Percentiles rank a stretch among this genome's conserved stretches.
Evolutionary conservation across 1,284 basidiomycete species (phyloP).

Genomic region (Puccinia brachypodii): DNA sequence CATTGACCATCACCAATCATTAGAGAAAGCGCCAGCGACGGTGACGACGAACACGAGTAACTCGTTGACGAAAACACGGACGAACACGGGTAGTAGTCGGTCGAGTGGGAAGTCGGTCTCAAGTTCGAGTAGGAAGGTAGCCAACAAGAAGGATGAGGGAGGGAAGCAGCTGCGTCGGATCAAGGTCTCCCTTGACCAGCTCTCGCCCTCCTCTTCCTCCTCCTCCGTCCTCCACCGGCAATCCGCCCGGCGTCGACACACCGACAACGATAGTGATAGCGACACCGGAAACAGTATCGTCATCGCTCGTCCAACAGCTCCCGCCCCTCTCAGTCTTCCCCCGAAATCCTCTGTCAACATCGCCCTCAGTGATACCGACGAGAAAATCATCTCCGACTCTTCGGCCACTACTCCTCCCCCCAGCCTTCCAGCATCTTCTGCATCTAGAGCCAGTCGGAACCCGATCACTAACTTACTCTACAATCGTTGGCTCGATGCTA

Average conservation of each 20-base stretch:
- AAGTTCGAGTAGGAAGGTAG: neutral
- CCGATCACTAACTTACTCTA: neutral
- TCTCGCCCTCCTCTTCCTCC: constrained; percentile 11
- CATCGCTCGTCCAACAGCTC: neutral
- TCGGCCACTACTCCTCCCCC: neutral
- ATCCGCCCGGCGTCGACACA: neutral
- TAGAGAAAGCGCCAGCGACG: neutral
- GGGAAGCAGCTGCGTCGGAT: neutral
- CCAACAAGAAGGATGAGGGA: neutral
- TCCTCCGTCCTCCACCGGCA: neutral
- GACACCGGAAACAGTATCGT: neutral
- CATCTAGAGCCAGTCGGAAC: neutral
- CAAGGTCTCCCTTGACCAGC: constrained; percentile 9
- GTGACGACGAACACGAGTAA: neutral
- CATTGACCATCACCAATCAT: neutral
- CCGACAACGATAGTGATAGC: neutral
- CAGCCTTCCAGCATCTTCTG: neutral
- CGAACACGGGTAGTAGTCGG: neutral
- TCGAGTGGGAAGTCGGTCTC: neutral
- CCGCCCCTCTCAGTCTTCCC: neutral
- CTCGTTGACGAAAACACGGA: neutral
- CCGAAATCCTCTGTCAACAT: neutral
- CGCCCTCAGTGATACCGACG: no score
- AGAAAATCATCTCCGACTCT: no score
- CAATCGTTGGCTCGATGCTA: constrained; percentile 4